These are phyloP conservation scores for Thoreauomyces humboldtii DNA, from an alignment of 192 early-diverging fungal genomes.

Conservation along the genomic window DNA sequence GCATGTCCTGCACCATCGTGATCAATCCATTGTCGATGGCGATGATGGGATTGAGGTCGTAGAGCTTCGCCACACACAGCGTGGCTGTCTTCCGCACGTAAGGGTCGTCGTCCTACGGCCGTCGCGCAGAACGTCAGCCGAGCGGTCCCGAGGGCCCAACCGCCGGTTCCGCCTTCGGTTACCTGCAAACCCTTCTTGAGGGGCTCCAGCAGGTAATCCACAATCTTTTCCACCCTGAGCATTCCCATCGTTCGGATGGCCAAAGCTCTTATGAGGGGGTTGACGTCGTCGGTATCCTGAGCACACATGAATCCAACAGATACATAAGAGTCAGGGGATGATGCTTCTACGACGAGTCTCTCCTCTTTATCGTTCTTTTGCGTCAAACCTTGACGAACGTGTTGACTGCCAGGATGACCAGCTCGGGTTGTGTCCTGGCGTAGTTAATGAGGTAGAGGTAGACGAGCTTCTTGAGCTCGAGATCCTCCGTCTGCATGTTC, in stretches of 20 bases:
- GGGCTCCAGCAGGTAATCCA: slow-evolving; percentile 90
- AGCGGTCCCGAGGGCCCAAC: slow-evolving; percentile 9
- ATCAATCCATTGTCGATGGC: slow-evolving; percentile 96
- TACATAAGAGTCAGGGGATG: slow-evolving; percentile 13
- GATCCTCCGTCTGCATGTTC: slow-evolving; percentile 98
- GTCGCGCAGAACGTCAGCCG: background rate
- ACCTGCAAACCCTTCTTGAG: slow-evolving; percentile 82
- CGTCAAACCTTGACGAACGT: slow-evolving; percentile 89
- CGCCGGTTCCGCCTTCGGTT: background rate
- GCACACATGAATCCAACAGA: no score
- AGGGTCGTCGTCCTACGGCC: slow-evolving; percentile 79
- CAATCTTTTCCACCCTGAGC: slow-evolving; percentile 90
- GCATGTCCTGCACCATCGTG: slow-evolving; percentile 73
- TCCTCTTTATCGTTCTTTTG: background rate
- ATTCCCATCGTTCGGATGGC: slow-evolving; percentile 99
- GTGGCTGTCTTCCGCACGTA: slow-evolving; percentile 98
- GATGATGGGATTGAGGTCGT: slow-evolving; percentile 80
- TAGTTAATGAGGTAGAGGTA: slow-evolving; percentile 99
- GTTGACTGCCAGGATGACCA: slow-evolving; percentile 95
- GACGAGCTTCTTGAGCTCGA: slow-evolving; percentile 97
- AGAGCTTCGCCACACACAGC: slow-evolving; percentile 93
- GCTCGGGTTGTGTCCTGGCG: slow-evolving; percentile 91
- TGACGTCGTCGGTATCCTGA: slow-evolving; percentile 91
- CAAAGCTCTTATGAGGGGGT: slow-evolving; percentile 92
- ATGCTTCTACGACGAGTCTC: background rate